Conservation (phyloP, 2,329 filamentous ascomycete genomes). For the Metarhizium anisopliae region DNA sequence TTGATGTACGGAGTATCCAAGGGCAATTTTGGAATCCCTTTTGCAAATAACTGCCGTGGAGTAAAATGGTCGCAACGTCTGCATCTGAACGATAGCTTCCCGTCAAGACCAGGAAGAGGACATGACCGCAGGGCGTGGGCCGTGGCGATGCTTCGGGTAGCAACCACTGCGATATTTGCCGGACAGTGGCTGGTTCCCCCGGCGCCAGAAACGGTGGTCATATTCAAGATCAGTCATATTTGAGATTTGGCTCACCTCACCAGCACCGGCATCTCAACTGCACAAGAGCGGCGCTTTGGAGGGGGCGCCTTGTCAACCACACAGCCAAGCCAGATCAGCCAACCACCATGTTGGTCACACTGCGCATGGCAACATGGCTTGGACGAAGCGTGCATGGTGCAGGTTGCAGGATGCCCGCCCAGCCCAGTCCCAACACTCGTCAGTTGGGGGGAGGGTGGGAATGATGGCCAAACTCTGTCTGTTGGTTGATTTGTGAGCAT, state of each 20-base stretch:
- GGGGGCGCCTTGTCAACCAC: background rate
- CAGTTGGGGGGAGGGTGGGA: background rate
- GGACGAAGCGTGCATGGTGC: background rate
- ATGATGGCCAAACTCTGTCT: background rate
- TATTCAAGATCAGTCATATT: background rate
- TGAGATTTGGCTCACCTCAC: background rate
- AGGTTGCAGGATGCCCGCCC: background rate
- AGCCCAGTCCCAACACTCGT: background rate
- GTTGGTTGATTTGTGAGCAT: background rate
- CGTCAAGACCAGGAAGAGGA: too few relatives aligned
- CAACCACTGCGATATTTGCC: background rate
- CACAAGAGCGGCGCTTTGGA: background rate
- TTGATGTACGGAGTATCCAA: too few relatives aligned
- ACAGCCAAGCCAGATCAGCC: background rate
- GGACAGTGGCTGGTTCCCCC: background rate
- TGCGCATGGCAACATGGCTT: background rate
- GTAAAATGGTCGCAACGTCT: too few relatives aligned
- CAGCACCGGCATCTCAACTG: background rate
- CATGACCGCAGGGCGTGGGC: too few relatives aligned
- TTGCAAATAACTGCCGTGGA: too few relatives aligned
- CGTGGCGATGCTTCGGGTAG: too few relatives aligned
- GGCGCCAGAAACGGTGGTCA: background rate
- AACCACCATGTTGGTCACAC: background rate
- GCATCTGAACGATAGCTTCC: too few relatives aligned
- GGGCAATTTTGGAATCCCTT: too few relatives aligned